Percentiles rank a stretch among this genome's conserved stretches.
Conservation (phyloP, 306 rosid genomes). For the Hippophae gyantsensis region DNA sequence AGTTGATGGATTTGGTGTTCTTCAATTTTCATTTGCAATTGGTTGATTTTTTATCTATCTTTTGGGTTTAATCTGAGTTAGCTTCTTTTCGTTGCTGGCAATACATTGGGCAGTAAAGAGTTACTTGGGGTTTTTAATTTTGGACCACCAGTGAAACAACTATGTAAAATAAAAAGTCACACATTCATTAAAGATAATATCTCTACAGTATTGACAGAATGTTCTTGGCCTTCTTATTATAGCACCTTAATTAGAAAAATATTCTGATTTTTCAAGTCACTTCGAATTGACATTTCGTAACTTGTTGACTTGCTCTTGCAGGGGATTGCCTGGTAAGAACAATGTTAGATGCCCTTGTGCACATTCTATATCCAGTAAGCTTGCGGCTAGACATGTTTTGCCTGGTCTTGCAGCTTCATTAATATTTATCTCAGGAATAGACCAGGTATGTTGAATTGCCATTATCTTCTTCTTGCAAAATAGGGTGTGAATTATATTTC, state of each 20-base stretch:
- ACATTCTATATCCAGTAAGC: conserved; percentile 31
- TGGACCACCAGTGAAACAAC: neutral
- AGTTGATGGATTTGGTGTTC: neutral
- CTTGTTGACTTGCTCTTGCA: conserved; percentile 19
- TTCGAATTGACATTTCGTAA: conserved; percentile 13
- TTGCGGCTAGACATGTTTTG: conserved; percentile 46
- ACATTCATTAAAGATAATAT: too few relatives aligned
- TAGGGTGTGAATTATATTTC: conserved; percentile 1
- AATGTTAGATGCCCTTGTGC: conserved; percentile 40
- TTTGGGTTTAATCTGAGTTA: neutral
- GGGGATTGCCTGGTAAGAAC: conserved; percentile 41
- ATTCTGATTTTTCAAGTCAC: neutral
- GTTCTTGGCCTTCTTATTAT: neutral
- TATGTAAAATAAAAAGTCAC: too few relatives aligned
- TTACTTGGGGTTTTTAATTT: neutral
- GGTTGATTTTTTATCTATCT: neutral
- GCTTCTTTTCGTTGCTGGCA: neutral
- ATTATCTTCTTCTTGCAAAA: conserved; percentile 5
- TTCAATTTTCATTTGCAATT: neutral
- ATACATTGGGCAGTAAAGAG: neutral
- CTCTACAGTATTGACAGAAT: too few relatives aligned
- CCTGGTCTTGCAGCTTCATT: conserved; percentile 70
- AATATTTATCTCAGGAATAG: conserved; percentile 47
- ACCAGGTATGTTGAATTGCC: conserved; percentile 46
- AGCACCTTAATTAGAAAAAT: neutral